Conservation (phyloP, 2,329 filamentous ascomycete genomes). For the Clarireedia sp. region DNA sequence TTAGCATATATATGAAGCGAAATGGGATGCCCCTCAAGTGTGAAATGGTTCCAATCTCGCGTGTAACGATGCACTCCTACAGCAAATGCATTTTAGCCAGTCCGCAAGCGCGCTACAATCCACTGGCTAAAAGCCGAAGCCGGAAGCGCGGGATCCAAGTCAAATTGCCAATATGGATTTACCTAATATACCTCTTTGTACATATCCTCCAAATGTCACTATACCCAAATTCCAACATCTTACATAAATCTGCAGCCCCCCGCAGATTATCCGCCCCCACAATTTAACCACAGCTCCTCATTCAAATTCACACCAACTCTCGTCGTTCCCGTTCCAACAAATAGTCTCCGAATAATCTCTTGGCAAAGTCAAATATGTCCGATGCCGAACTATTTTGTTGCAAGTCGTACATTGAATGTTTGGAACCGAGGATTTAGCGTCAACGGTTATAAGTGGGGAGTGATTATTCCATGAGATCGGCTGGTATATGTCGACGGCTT, state of each 20-base stretch:
- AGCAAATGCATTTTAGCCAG: background rate
- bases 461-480: too few species aligned
- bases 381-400: conserved; percentile 10
- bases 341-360: background rate
- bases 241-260: background rate
- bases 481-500: too few species aligned
- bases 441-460: background rate
- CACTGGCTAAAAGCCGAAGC: conserved; percentile 3
- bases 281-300: background rate
- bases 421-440: conserved; percentile 7
- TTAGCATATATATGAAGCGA: background rate
- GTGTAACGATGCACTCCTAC: background rate
- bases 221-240: background rate
- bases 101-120: conserved; percentile 6
- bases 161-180: conserved; percentile 3
- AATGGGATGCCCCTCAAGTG: background rate
- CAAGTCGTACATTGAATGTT: conserved; percentile 11
- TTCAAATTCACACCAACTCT: background rate
- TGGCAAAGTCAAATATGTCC: background rate
- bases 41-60: background rate
- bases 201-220: background rate
- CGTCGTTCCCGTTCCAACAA: background rate
- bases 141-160: conserved; percentile 5
- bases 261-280: background rate
- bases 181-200: background rate